Evolutionary conservation across 768 basidiomycete genomes (phyloP), one percentile per base, ranked within the genome.

Genomic region (Tylopilus cervinicoccineus): DNA sequence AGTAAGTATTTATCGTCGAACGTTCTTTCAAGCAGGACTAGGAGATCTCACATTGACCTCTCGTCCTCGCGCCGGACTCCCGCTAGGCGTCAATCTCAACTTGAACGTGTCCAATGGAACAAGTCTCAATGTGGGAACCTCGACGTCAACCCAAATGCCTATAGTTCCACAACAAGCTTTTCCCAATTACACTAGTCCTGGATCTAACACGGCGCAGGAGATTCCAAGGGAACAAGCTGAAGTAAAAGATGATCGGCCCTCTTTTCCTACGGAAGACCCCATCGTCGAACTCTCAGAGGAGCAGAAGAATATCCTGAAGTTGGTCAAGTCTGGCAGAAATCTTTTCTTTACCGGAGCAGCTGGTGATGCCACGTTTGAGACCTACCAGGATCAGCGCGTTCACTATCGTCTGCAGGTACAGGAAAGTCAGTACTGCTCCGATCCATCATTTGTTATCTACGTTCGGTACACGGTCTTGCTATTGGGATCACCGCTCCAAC

Each of bases 341-440:
- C 73, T 87, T 24, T 88, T 89, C 68, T 88, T 88, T 63, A 88
- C 85, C 2, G 86, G 86, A 19, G 77, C 82, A 47, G 86, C 86
- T 48, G 83, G 86, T 84, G 48, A 53, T 28, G 7, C 5, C 42
- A n/a, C 20, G 2, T 28, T 40, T 50, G 19, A 39, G 37, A 27
- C 29, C 38, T 26, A 23, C n/a, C 45, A 31, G 20, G 39, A 47
- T 27, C 14, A n/a, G 12, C 24, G 23, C 17, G 9, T 37, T 47
- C n/a, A 49, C 38, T 26, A 32, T 29, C 9, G 16, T 53, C 50
- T 23, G 11, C 42, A 77, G 79, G 78, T 10, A 88, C 86, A 3
- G 86, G 86, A 28, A 88, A 88, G 64, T 87, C 84, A 4, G 78
- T 86, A 17, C 69, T 87, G 0, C 69, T 88, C 5, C 68, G 80